A percentile compares a stretch with the other conserved stretches of the same genome.
Evolutionary conservation across 257 asterid species (phyloP).

Genomic region (Salvia hispanica): DNA sequence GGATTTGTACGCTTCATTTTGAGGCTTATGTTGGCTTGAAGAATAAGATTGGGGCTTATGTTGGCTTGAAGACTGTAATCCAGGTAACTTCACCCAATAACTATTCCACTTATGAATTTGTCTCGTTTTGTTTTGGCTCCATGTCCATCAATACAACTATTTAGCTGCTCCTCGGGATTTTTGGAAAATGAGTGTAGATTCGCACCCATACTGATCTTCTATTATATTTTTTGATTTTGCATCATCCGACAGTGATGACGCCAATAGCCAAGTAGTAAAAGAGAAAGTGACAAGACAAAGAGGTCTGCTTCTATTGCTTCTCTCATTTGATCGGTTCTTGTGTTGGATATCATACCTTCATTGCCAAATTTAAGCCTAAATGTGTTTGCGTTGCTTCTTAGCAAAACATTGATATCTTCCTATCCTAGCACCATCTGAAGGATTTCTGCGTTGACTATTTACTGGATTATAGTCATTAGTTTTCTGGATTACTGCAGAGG

Average conservation of each 20-base stretch:
- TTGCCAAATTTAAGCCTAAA: background rate
- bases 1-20: too few relatives aligned
- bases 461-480: background rate
- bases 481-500: constrained; percentile 19
- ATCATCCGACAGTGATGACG: too few relatives aligned
- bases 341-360: constrained; percentile 18
- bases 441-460: background rate
- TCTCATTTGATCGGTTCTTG: background rate
- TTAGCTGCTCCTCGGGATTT: constrained; percentile 29
- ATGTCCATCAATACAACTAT: background rate
- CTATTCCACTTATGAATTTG: background rate
- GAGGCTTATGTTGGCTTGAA: too few relatives aligned
- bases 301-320: constrained; percentile 45
- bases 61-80: constrained; percentile 76
- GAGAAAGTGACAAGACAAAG: too few relatives aligned
- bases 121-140: background rate
- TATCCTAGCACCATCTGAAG: too few relatives aligned
- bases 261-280: too few relatives aligned
- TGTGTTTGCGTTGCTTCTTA: too few relatives aligned
- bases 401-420: background rate
- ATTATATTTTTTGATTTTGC: constrained; percentile 31
- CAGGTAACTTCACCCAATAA: constrained; percentile 47
- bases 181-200: constrained; percentile 23
- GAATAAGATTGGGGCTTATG: too few relatives aligned
- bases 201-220: too few relatives aligned